A percentile compares a stretch with the other conserved stretches of the same genome.
phyloP scores from a whole-genome alignment of 108 stramenopile genomes.

The Cyclotella atomus region DNA sequence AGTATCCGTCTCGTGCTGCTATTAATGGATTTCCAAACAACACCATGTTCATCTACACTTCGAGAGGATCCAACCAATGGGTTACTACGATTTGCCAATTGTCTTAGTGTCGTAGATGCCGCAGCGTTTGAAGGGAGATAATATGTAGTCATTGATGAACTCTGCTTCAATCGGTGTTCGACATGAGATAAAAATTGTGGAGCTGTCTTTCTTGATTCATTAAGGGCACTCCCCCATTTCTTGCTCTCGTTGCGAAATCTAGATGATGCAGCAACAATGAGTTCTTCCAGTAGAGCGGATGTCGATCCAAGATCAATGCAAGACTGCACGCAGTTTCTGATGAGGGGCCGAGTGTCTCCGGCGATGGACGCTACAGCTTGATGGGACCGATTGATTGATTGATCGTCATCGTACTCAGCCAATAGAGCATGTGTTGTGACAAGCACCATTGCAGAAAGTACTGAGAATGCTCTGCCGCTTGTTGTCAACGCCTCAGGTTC shows the following conservation, averaged over 20 bases:
- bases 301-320: conserved; percentile 43
- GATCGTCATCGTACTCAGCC: conserved; percentile 31
- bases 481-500: neutral
- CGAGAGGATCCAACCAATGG: conserved; percentile 6
- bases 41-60: neutral
- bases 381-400: neutral
- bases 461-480: conserved; percentile 10
- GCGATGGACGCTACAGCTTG: conserved; percentile 8
- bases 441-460: conserved; percentile 15
- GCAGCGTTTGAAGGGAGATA: conserved; percentile 36
- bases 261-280: conserved; percentile 26
- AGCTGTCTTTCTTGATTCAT: conserved; percentile 26
- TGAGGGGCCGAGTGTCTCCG: conserved; percentile 36
- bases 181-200: conserved; percentile 45
- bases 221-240: conserved; percentile 25
- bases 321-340: conserved; percentile 38
- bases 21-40: conserved; percentile 21
- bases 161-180: conserved; percentile 40
- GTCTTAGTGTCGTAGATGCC: conserved; percentile 16
- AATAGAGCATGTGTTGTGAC: conserved; percentile 39
- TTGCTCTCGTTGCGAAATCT: conserved; percentile 33
- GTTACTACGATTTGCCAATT: conserved; percentile 17
- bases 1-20: conserved; percentile 35
- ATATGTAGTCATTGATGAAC: conserved; percentile 25
- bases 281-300: conserved; percentile 29